Evolutionary conservation across 225 moss, liverwort and hornwort genomes (phyloP), one percentile per base, ranked within the genome.

Genomic region (Physcomitrium patens): DNA sequence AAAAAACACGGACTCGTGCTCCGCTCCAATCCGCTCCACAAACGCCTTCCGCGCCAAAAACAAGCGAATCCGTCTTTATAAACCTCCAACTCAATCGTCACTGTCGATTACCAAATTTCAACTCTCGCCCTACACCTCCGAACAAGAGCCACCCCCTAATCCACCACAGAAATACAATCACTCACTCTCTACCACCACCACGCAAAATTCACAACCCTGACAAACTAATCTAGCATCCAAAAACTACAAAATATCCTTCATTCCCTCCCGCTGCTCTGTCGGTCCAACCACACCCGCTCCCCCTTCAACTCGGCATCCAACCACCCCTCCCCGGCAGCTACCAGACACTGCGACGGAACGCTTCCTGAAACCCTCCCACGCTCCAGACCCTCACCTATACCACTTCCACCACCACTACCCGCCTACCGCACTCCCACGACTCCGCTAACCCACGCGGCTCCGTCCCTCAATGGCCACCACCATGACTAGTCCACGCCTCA

Each of bases 321-420:
- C 24, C 24, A 24, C 24, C 24, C 15, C 65, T 1, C 22, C 42
- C 7, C 0, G 56, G 45, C 75, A 26, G 22, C 60, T 65, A 42
- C 42, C 58, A 58, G 37, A 67, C 50, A 63, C 65, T 58, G 68
- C 76, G 68, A 67, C 56, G 9, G 57, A 61, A 62, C 68, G 20
- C 60, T 61, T 63, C n/a, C n/a, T 51, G 69, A 80, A 80, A 80
- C 80, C 84, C 84, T 80, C 74, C 1, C 82, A 61, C 44, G 31
- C 57, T 69, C 53, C 68, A 52, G 73, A 3, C 77, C 79, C 31
- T 37, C 77, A 64, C 71, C 67, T 62, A 70, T 60, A 27, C 66
- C 27, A 37, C 31, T 37, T 37, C 31, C 31, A 37, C 65, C 20
- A 20, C 15, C 46, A n/a, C n/a, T n/a, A n/a, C 15, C 19, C 15